Conservation (phyloP, 805 yeast species). For the Wickerhamiella dianesei region DNA sequence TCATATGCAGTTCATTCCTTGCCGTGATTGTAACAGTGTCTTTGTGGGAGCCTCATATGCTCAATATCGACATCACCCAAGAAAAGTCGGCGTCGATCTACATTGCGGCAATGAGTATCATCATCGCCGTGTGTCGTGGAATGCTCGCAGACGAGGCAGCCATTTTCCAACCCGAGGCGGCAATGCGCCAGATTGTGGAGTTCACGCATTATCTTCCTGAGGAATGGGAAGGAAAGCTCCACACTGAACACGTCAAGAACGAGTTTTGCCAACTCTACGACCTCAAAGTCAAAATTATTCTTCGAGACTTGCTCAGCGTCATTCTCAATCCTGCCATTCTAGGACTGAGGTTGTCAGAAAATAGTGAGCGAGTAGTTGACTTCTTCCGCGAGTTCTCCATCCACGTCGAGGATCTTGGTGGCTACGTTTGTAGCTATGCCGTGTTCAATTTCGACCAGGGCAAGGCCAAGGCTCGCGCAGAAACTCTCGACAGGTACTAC, state of each 20-base stretch:
- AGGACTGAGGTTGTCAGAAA: slow-evolving; percentile 66
- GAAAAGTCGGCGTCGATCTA: slow-evolving; percentile 77
- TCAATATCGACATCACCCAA: slow-evolving; percentile 75
- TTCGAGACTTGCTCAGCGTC: slow-evolving; percentile 71
- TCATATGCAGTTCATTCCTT: slow-evolving; percentile 76
- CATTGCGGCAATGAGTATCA: slow-evolving; percentile 74
- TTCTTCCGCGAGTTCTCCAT: slow-evolving; percentile 82
- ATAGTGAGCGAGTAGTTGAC: slow-evolving; percentile 67
- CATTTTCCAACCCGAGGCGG: slow-evolving; percentile 87
- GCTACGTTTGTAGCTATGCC: slow-evolving; percentile 81
- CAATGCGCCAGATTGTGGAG: slow-evolving; percentile 64
- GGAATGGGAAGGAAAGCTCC: slow-evolving; percentile 75
- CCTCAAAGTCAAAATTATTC: slow-evolving; percentile 51
- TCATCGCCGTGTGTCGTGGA: slow-evolving; percentile 71
- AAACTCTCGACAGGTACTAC: slow-evolving; percentile 27
- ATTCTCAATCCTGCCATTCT: slow-evolving; percentile 79
- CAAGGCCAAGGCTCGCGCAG: slow-evolving; percentile 25
- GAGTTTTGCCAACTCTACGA: slow-evolving; percentile 74
- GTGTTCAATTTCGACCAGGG: slow-evolving; percentile 70
- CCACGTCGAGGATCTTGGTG: slow-evolving; percentile 85
- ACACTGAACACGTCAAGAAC: slow-evolving; percentile 67
- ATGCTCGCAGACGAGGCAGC: slow-evolving; percentile 49
- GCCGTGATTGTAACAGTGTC: slow-evolving; percentile 73
- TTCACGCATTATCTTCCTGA: slow-evolving; percentile 84
- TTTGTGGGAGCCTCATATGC: slow-evolving; percentile 73